A percentile compares a stretch with the other conserved stretches of the same genome.
Evolutionary conservation across 1,284 basidiomycete species (phyloP).

Genomic region (Ustilago vetiveriae): DNA sequence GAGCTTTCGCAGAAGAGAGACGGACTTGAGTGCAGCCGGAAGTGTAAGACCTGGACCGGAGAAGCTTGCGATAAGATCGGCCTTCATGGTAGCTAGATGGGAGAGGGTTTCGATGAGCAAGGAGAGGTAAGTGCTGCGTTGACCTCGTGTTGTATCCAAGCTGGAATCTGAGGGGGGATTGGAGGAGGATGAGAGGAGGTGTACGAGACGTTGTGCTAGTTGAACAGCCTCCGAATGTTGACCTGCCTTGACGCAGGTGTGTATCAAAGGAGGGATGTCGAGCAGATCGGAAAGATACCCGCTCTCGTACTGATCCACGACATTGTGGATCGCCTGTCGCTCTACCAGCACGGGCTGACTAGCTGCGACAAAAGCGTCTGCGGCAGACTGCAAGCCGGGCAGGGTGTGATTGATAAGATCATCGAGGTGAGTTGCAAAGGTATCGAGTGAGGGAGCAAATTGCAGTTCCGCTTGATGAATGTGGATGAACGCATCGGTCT

Average conservation of each 20-base stretch:
- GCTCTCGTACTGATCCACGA: slow-evolving; percentile 70
- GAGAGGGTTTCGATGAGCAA: slow-evolving; percentile 78
- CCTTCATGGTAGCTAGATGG: slow-evolving; percentile 73
- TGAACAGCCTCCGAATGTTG: slow-evolving; percentile 90
- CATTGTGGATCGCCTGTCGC: slow-evolving; percentile 22
- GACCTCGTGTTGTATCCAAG: not conserved
- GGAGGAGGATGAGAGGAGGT: slow-evolving; percentile 63
- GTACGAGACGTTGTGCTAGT: slow-evolving; percentile 76
- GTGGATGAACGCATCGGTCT: slow-evolving; percentile 45
- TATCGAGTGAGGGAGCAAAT: slow-evolving; percentile 29
- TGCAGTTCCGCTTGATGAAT: slow-evolving; percentile 44
- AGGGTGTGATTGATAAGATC: slow-evolving; percentile 21
- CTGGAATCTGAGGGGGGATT: not conserved
- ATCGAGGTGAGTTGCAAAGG: slow-evolving; percentile 20
- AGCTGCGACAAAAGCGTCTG: slow-evolving; percentile 17
- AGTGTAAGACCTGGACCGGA: slow-evolving; percentile 82
- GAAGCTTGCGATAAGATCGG: slow-evolving; percentile 79
- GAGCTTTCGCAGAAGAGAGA: slow-evolving; percentile 84
- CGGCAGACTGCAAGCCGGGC: slow-evolving; percentile 26
- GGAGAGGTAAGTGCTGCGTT: slow-evolving; percentile 69
- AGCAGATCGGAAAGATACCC: slow-evolving; percentile 89
- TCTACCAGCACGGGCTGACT: slow-evolving; percentile 23
- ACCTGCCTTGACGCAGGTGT: slow-evolving; percentile 88
- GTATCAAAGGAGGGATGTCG: slow-evolving; percentile 86
- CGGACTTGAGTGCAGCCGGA: slow-evolving; percentile 85